Evolutionary conservation across 805 yeast species (phyloP).

Genomic region (Spathaspora boniae): DNA sequence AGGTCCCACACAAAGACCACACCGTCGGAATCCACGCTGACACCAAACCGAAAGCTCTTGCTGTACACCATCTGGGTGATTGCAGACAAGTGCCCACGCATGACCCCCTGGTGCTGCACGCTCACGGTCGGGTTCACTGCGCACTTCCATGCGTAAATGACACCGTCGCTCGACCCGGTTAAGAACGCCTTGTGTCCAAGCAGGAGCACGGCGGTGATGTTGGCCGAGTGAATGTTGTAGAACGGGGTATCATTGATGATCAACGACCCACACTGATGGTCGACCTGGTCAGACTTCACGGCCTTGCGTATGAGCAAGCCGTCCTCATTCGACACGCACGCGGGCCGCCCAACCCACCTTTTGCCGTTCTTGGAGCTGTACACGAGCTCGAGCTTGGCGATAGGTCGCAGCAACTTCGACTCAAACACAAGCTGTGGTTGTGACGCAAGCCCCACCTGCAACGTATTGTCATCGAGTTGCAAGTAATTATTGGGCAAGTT

Average conservation of each 20-base stretch:
- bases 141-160: constrained; percentile 57
- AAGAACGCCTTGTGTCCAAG: constrained; percentile 41
- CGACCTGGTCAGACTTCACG: constrained; percentile 20
- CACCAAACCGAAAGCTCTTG: constrained; percentile 49
- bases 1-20: constrained; percentile 63
- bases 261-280: constrained; percentile 26
- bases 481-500: constrained; percentile 34
- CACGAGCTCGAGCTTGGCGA: constrained; percentile 43
- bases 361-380: constrained; percentile 33
- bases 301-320: constrained; percentile 34
- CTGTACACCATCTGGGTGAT: constrained; percentile 48
- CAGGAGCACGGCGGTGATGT: constrained; percentile 38
- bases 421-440: constrained; percentile 42
- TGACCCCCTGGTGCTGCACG: constrained; percentile 40
- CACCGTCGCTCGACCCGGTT: constrained; percentile 56
- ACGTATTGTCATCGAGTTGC: constrained; percentile 25
- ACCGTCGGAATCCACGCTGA: constrained; percentile 57
- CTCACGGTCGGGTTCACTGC: constrained; percentile 21
- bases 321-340: constrained; percentile 34
- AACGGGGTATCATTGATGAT: constrained; percentile 41
- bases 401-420: constrained; percentile 37
- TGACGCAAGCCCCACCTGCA: constrained; percentile 6
- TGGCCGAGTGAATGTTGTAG: constrained; percentile 39
- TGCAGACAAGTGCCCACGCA: constrained; percentile 56
- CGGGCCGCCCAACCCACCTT: constrained; percentile 53